Percentiles rank a stretch among this genome's conserved stretches.
Evolutionary conservation across 805 yeast species (phyloP).

Genomic region (Cyberlindnera petersonii): DNA sequence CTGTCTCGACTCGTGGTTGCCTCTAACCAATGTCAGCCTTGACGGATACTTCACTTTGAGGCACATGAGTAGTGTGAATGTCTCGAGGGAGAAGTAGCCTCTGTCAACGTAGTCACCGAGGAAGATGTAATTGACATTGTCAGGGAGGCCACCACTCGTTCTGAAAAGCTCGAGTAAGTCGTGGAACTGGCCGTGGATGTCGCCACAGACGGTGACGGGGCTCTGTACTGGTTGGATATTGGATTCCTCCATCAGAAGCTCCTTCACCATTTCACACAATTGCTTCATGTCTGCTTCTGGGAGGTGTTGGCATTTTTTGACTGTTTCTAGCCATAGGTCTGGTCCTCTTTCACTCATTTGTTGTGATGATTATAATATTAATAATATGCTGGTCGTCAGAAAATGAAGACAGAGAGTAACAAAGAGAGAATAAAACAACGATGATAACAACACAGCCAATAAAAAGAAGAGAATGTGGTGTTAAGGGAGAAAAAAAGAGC

Average conservation of each 20-base stretch:
- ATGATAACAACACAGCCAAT: too few species aligned
- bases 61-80: constrained; percentile 91
- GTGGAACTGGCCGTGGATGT: constrained; percentile 97
- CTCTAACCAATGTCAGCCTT: constrained; percentile 85
- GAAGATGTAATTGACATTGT: constrained; percentile 75
- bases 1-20: constrained; percentile 96
- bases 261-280: constrained; percentile 92
- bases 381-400: too few species aligned
- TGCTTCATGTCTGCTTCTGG: constrained; percentile 95
- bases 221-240: constrained; percentile 91
- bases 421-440: too few species aligned
- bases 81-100: constrained; percentile 93
- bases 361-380: too few species aligned
- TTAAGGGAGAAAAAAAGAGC: too few species aligned
- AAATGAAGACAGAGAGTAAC: too few species aligned
- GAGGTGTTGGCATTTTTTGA: constrained; percentile 82
- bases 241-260: constrained; percentile 90
- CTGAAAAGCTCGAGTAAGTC: constrained; percentile 87
- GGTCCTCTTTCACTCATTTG: constrained; percentile 75
- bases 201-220: constrained; percentile 96
- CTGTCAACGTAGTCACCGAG: constrained; percentile 96
- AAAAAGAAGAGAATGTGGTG: too few species aligned
- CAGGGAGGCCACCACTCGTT: constrained; percentile 87
- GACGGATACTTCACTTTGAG: constrained; percentile 84
- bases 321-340: constrained; percentile 93